Evolutionary conservation across 345 rosid species (phyloP), one percentile per base, ranked within the genome.

Genomic region (Sisymbrium altissimum): DNA sequence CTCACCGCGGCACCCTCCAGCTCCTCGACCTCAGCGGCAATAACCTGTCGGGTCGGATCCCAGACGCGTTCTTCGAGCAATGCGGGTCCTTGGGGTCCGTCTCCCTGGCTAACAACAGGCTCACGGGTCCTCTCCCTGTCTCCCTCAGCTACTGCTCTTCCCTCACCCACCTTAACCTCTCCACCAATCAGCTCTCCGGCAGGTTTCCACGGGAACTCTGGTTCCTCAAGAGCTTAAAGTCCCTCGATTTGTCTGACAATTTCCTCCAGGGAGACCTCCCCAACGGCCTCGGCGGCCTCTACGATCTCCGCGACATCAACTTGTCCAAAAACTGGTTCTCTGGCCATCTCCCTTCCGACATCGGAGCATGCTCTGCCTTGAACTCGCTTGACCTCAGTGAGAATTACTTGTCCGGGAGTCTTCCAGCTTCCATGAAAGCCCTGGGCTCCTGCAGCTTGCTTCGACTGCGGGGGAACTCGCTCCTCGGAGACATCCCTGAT

Each of bases 151-250:
- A 67, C 55, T 94, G 98, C 70, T 79, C 85, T 1, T 60, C 82
- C 9, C 84, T 94, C 50, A 81, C 70, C 1, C 78, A 81, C 6
- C 70, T 92, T 18, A 86, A 92, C 46, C 86, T 91, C 56, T 90
- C 96, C 7, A 81, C 79, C 40, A 94, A 94, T 76, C 87, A 74
- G 78, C 80, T 94, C 29, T 87, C 95, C 0, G 98, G 97, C 68
- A 69, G 79, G 32, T 68, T 94, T 50, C 91, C 97, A 0, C 38
- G 72, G 23, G 86, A 85, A 36, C 62, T 91, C 30, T 94, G 97
- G 98, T 76, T 52, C 59, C 79, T 84, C 80, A 86, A 79, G 53
- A 80, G 82, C 23, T 80, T 94, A 3, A 84, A 84, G 36, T 85
- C 85, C 0, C 75, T 94, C 29, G 97, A 94, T 77, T 76, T 92